Base-by-base conservation (phyloP, 164 flowering plant genomes). In the Kalanchoe fedtschenkoi region DNA sequence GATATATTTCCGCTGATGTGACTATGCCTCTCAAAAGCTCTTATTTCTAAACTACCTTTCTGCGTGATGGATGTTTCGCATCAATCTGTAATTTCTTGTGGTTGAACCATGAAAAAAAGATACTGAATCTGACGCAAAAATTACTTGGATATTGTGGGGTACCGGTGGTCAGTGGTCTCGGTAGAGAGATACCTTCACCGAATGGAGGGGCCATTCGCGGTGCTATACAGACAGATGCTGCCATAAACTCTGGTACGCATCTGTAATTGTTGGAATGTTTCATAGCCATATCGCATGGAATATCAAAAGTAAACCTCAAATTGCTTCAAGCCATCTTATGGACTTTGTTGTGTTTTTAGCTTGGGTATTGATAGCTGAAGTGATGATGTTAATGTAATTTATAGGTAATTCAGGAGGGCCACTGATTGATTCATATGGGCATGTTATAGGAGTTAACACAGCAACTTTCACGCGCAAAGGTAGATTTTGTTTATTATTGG, bases 371-470 rank as follows among this genome's bases (percentile, higher is more conserved):
- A n/a, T n/a, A n/a, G n/a, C n/a, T n/a, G n/a, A n/a, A n/a, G n/a
- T 47, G 37, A 30, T 14, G 19, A 29, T 21, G 42, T 26, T 5
- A 17, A 35, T 44, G 57, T 66, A 6, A 16, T 62, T 17, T 62
- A 61, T 85, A 91, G 96, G 97, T 60, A 92, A 92, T 64, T 92
- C 96, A 14, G 98, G 98, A 19, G 96, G 98, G 26, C 98, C 98
- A 1, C 62, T 89, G 69, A 74, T 89, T 37, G 82, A 92, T 67
- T 92, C 98, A 9, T 63, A 80, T 63, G 98, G 98, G 21, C 93
- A 83, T 71, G 85, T 92, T 15, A 87, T 89, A 46, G 98, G 98
- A 65, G 96, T 92, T 24, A 89, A 89, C 69, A 92, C 98, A 6
- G 83, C 96, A 28, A 87, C 96, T 58, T 92, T 87, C 75, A 92